Percentiles rank a stretch among this genome's conserved stretches.
Evolutionary conservation across 2,329 filamentous ascomycete genomes (phyloP).

Genomic region (Colletotrichum noveboracense): DNA sequence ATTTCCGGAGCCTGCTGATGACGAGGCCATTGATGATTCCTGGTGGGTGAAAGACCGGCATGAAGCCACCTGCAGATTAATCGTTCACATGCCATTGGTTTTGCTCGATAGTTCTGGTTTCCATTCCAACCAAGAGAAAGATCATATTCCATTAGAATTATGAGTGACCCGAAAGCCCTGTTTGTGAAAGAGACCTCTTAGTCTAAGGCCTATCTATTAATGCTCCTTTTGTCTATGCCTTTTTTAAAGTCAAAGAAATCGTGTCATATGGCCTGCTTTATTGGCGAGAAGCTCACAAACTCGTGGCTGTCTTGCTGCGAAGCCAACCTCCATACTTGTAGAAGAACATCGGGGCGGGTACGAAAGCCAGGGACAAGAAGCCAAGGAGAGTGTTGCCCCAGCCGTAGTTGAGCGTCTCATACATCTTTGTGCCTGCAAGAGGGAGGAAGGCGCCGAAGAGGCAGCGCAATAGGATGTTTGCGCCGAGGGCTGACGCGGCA

Average conservation of each 20-base stretch:
- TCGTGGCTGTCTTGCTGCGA: conserved; percentile 44
- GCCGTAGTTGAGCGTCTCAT: conserved; percentile 14
- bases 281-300: conserved; percentile 34
- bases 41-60: not conserved
- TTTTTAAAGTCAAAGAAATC: not conserved
- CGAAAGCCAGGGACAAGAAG: conserved; percentile 11
- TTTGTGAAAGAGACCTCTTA: not conserved
- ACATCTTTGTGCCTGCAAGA: conserved; percentile 12
- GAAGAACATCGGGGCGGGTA: not conserved
- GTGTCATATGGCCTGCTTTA: not conserved
- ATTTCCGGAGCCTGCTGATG: not conserved
- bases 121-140: not conserved
- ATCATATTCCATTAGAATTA: not conserved
- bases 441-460: conserved; percentile 16
- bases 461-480: conserved; percentile 36
- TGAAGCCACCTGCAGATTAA: not conserved
- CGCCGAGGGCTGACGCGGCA: conserved; percentile 60
- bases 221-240: not conserved
- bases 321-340: conserved; percentile 27
- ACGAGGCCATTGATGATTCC: not conserved
- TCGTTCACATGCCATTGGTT: not conserved
- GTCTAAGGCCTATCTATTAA: not conserved
- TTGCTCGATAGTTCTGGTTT: not conserved
- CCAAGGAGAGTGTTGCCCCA: conserved; percentile 24
- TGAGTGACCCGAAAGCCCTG: not conserved